Conservation (phyloP, 139 green algal genomes). For the Yamagishiella unicocca region DNA sequence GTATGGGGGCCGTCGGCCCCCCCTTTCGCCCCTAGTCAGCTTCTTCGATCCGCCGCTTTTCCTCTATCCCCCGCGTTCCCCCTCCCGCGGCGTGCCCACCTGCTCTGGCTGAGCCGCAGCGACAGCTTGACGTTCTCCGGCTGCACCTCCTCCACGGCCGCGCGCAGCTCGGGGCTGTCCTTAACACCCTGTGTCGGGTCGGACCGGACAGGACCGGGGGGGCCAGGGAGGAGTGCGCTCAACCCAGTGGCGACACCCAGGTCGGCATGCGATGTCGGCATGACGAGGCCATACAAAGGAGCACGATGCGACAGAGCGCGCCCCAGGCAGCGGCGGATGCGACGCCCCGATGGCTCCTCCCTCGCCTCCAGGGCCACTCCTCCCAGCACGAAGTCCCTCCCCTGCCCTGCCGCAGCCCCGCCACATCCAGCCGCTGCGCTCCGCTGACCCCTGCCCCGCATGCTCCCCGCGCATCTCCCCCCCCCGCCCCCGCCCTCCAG, state of each 20-base stretch:
- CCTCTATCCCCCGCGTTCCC: no score
- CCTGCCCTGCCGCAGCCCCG: constrained; percentile 48
- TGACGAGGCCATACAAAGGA: no score
- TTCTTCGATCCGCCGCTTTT: no score
- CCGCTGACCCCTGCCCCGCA: not conserved
- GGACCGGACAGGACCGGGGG: no score
- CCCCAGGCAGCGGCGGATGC: no score
- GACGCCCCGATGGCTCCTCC: not conserved
- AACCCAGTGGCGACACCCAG: no score
- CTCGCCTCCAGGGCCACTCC: constrained; percentile 88
- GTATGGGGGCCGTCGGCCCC: no score
- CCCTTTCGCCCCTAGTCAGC: no score
- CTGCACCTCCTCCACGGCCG: constrained; percentile 95
- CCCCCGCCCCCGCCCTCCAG: not conserved
- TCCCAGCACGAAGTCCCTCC: constrained; percentile 92
- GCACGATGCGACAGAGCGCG: no score
- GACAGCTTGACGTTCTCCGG: constrained; percentile 91
- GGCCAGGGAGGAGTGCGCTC: not conserved
- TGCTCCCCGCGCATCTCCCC: not conserved
- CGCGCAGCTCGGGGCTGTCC: constrained; percentile 89
- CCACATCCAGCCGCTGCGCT: not conserved
- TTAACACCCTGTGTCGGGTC: constrained; percentile 78
- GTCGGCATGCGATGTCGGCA: no score
- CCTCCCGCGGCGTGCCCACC: constrained; percentile 1
- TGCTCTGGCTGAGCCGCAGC: constrained; percentile 87